Percentiles rank a stretch among this genome's conserved stretches.
Evolutionary conservation across 768 basidiomycete species (phyloP).

Genomic region (Auriscalpium orientale): DNA sequence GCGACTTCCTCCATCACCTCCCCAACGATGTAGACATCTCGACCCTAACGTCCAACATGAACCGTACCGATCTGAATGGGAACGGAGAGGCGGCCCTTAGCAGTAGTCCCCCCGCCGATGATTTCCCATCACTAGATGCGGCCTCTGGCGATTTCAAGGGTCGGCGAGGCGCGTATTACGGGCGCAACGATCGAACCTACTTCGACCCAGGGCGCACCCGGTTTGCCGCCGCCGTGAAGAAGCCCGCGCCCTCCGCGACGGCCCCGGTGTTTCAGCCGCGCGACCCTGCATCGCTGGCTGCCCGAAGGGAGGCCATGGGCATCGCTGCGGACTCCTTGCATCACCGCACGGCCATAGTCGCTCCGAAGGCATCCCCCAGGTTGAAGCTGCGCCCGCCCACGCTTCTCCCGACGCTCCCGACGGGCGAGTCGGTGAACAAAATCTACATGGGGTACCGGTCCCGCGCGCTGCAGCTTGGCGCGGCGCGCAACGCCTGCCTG

Average conservation of each 20-base stretch:
- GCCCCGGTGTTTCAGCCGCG: slow-evolving; percentile 19
- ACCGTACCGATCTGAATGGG: slow-evolving; percentile 53
- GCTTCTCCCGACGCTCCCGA: slow-evolving; percentile 82
- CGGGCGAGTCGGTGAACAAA: slow-evolving; percentile 70
- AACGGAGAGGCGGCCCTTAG: slow-evolving; percentile 32
- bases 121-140: slow-evolving; percentile 59
- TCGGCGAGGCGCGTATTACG: slow-evolving; percentile 33
- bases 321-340: slow-evolving; percentile 54
- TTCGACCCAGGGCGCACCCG: slow-evolving; percentile 84
- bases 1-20: slow-evolving; percentile 92
- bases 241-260: slow-evolving; percentile 29
- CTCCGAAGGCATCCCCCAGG: slow-evolving; percentile 77
- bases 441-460: slow-evolving; percentile 88
- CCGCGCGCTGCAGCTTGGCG: slow-evolving; percentile 85
- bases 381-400: slow-evolving; percentile 76
- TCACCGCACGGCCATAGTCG: slow-evolving; percentile 62
- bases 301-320: slow-evolving; percentile 52
- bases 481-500: slow-evolving; percentile 88
- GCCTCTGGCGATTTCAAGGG: slow-evolving; percentile 34
- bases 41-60: slow-evolving; percentile 58
- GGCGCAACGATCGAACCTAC: slow-evolving; percentile 32
- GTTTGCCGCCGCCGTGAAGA: slow-evolving; percentile 89
- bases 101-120: slow-evolving; percentile 40
- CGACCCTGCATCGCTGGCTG: slow-evolving; percentile 33
- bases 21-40: slow-evolving; percentile 80